phyloP scores from a whole-genome alignment of 495 filamentous ascomycete genomes.

The Emericellopsis terricola region DNA sequence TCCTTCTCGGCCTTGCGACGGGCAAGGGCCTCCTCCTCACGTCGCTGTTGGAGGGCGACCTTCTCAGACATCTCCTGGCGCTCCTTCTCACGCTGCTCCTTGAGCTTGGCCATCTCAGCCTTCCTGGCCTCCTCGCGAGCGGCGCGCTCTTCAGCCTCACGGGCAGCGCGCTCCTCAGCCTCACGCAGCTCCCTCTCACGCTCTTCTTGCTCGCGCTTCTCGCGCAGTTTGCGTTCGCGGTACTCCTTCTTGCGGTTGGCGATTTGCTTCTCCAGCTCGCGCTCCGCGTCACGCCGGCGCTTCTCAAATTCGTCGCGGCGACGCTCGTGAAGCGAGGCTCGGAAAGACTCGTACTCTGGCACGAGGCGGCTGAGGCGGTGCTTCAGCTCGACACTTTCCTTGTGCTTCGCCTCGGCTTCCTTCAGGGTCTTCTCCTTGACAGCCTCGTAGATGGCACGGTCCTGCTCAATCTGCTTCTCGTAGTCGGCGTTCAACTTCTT shows the following conservation, averaged over 20 bases:
- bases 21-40: conserved; percentile 36
- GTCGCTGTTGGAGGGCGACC: conserved; percentile 27
- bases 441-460: conserved; percentile 63
- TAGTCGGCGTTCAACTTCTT: conserved; percentile 85
- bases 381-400: conserved; percentile 80
- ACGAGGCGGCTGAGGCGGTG: conserved; percentile 74
- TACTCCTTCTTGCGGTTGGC: conserved; percentile 70
- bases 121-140: conserved; percentile 49
- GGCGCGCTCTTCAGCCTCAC: conserved; percentile 68
- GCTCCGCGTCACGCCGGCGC: conserved; percentile 71
- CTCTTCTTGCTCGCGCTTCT: conserved; percentile 69
- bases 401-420: conserved; percentile 69
- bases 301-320: conserved; percentile 93
- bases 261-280: conserved; percentile 79
- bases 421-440: conserved; percentile 56
- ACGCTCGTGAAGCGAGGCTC: conserved; percentile 58
- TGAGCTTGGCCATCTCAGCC: conserved; percentile 47
- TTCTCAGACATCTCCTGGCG: conserved; percentile 39
- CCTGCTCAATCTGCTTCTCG: conserved; percentile 61
- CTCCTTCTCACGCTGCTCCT: conserved; percentile 70
- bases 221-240: conserved; percentile 50
- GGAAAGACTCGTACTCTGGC: conserved; percentile 63
- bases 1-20: conserved; percentile 30
- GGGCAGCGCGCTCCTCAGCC: conserved; percentile 62
- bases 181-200: conserved; percentile 54